These are phyloP conservation scores for Ophiostoma novo-ulmi DNA, from an alignment of 2,329 filamentous ascomycete species.

Conservation along the genomic window DNA sequence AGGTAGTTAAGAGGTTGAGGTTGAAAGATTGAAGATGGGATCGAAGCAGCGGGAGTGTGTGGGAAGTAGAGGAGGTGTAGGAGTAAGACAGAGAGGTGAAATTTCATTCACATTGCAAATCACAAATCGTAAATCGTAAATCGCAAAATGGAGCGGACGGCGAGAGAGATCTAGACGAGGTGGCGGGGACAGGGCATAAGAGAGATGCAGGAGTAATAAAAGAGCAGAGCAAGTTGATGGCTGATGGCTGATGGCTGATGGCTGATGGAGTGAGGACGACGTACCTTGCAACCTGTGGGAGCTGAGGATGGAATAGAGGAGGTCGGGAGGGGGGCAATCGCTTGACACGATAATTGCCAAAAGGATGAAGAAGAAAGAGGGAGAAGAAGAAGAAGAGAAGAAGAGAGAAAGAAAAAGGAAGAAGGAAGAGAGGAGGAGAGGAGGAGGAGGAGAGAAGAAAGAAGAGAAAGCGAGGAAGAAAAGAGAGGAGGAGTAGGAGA, in stretches of 20 bases:
- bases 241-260: background rate
- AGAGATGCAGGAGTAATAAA: background rate
- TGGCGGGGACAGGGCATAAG: conserved; percentile 11
- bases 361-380: conserved; percentile 29
- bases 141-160: conserved; percentile 9
- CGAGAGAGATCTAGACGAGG: conserved; percentile 12
- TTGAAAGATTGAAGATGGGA: background rate
- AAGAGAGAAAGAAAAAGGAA: conserved; percentile 31
- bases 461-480: conserved; percentile 24
- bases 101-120: background rate
- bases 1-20: background rate
- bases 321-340: conserved; percentile 16
- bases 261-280: conserved; percentile 4
- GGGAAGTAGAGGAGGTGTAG: conserved; percentile 2
- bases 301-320: conserved; percentile 13
- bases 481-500: conserved; percentile 25
- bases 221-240: background rate
- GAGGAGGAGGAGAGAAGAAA: conserved; percentile 29
- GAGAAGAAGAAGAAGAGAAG: conserved; percentile 5
- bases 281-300: conserved; percentile 13
- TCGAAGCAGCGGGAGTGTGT: background rate
- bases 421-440: conserved; percentile 22
- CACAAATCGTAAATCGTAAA: conserved; percentile 10
- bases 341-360: conserved; percentile 11
- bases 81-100: conserved; percentile 11